Conservation (phyloP, 1,284 basidiomycete species). For the Boletus austroedulis region DNA sequence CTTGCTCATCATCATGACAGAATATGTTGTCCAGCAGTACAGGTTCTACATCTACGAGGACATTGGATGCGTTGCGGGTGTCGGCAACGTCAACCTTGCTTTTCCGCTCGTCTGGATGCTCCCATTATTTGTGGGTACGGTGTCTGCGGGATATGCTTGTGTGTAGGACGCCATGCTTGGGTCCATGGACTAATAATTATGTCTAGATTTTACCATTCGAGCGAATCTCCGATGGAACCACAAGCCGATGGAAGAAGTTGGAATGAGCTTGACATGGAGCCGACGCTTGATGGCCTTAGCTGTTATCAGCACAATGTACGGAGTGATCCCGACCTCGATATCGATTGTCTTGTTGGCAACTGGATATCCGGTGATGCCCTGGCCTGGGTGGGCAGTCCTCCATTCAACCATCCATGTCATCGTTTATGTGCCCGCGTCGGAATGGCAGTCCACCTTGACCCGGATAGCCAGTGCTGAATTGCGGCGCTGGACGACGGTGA, state of each 20-base stretch:
- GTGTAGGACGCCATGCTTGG: not conserved
- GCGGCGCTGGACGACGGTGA: constrained; percentile 22
- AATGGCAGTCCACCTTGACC: constrained; percentile 11
- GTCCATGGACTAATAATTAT: not conserved
- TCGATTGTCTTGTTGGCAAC: constrained; percentile 11
- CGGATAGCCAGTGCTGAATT: constrained; percentile 6
- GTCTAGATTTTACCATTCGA: constrained; percentile 14
- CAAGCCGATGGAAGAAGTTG: not conserved
- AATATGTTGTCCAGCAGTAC: constrained; percentile 42
- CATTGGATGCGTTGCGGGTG: constrained; percentile 38
- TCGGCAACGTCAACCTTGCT: constrained; percentile 32
- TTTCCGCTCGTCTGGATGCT: constrained; percentile 38
- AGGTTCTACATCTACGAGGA: constrained; percentile 42
- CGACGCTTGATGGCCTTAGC: constrained; percentile 18
- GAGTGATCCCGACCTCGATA: constrained; percentile 18
- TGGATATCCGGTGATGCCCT: constrained; percentile 15
- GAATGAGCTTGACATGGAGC: constrained; percentile 6
- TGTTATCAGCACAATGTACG: constrained; percentile 11
- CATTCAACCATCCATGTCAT: constrained; percentile 18
- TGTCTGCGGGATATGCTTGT: constrained; percentile 29
- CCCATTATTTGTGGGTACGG: constrained; percentile 35
- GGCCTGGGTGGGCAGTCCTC: constrained; percentile 24
- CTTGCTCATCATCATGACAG: constrained; percentile 31
- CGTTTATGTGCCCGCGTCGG: constrained; percentile 5
- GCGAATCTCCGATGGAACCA: constrained; percentile 4